These are phyloP conservation scores for Pyrus hybrid DNA, from an alignment of 331 rosid species.

Conservation along the genomic window DNA sequence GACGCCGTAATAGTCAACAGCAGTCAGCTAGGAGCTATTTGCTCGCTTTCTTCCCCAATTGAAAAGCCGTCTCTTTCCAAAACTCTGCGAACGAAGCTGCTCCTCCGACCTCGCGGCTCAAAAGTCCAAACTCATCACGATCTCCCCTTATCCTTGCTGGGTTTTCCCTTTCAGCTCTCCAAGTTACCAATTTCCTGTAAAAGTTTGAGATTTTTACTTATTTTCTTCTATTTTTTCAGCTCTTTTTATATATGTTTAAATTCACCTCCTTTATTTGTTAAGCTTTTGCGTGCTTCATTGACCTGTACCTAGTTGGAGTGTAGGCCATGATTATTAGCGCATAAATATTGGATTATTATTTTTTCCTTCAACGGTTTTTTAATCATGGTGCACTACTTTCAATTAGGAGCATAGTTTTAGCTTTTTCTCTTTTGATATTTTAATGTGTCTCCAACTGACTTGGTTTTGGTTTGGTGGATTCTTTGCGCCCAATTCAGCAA, in stretches of 20 bases:
- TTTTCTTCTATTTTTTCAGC: not conserved
- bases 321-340: not conserved
- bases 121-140: not conserved
- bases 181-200: not conserved
- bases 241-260: not conserved
- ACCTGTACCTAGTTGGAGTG: not conserved
- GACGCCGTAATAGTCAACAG: not conserved
- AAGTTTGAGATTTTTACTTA: not conserved
- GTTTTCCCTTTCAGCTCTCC: not conserved
- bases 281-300: constrained; percentile 1
- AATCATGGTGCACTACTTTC: constrained; percentile 6
- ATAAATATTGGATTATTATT: constrained; percentile 2
- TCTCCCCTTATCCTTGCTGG: not conserved
- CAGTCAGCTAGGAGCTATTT: too few species aligned
- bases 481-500: not conserved
- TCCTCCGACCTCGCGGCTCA: not conserved
- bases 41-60: not conserved
- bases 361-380: constrained; percentile 1
- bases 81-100: not conserved
- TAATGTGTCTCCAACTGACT: not conserved
- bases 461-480: not conserved
- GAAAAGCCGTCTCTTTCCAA: not conserved
- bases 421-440: not conserved
- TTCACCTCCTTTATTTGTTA: not conserved
- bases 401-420: not conserved